A percentile compares a stretch with the other conserved stretches of the same genome.
Conservation (phyloP, 768 basidiomycete genomes). For the Psilocybe cubensis region DNA sequence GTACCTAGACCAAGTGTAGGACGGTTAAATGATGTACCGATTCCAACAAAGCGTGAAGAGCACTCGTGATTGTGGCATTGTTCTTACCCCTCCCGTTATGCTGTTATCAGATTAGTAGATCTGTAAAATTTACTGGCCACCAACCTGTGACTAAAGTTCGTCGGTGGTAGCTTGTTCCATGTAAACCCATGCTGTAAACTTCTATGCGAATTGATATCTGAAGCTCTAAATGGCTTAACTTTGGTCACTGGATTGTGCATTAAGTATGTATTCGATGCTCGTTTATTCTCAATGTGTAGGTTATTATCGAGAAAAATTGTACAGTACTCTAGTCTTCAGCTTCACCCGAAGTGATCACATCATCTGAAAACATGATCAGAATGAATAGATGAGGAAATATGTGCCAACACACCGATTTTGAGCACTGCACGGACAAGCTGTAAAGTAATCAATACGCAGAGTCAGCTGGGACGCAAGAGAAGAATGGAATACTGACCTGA, state of each 20-base stretch:
- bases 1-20: too few species aligned
- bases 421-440: slow-evolving; percentile 85
- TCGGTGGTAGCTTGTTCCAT: too few species aligned
- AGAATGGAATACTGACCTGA: slow-evolving; percentile 56
- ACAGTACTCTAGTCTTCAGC: slow-evolving; percentile 36
- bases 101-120: too few species aligned
- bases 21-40: too few species aligned
- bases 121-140: too few species aligned
- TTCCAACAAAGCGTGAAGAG: too few species aligned
- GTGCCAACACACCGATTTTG: slow-evolving; percentile 70
- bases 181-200: too few species aligned
- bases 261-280: not conserved
- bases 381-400: not conserved
- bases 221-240: not conserved
- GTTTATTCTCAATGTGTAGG: not conserved
- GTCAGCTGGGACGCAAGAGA: not conserved
- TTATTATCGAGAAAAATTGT: not conserved
- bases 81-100: too few species aligned
- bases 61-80: too few species aligned
- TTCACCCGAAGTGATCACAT: slow-evolving; percentile 76
- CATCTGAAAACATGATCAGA: slow-evolving; percentile 48
- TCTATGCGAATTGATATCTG: too few species aligned
- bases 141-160: too few species aligned
- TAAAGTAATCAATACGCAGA: slow-evolving; percentile 10
- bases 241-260: not conserved